A percentile compares a stretch with the other conserved stretches of the same genome.
phyloP scores from a whole-genome alignment of 768 basidiomycete species.

The Hericium erinaceus region DNA sequence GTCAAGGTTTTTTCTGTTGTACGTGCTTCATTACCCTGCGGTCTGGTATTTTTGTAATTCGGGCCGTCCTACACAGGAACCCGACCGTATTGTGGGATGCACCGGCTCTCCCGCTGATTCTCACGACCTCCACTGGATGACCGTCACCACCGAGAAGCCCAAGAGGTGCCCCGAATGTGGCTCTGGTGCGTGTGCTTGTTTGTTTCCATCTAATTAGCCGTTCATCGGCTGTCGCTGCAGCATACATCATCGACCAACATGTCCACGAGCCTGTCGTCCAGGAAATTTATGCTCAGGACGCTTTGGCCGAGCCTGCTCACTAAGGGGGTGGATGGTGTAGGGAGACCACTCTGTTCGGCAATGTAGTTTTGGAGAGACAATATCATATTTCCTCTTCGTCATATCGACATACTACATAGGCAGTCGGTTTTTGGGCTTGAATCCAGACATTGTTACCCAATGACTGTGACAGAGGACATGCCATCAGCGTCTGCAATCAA shows the following conservation, averaged over 20 bases:
- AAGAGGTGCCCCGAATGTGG: conserved; percentile 90
- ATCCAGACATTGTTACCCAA: too few species aligned
- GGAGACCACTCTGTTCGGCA: background rate
- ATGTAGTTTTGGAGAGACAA: background rate
- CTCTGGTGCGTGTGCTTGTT: conserved; percentile 51
- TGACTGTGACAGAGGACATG: too few species aligned
- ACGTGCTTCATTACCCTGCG: conserved; percentile 25
- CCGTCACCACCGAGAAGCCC: conserved; percentile 50
- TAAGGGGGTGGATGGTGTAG: background rate
- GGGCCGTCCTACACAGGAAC: conserved; percentile 38
- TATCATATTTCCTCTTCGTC: background rate
- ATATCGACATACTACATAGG: background rate
- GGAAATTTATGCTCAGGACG: conserved; percentile 12
- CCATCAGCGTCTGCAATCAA: too few species aligned
- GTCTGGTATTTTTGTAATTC: background rate
- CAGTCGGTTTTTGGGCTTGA: too few species aligned
- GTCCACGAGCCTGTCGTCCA: background rate
- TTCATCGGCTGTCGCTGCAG: conserved; percentile 27
- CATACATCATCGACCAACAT: conserved; percentile 52
- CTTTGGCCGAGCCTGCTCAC: background rate
- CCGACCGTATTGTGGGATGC: conserved; percentile 84
- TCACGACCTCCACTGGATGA: conserved; percentile 88
- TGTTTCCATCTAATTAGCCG: background rate
- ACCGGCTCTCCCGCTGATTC: conserved; percentile 93
- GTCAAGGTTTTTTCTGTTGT: conserved; percentile 84